A percentile compares a stretch with the other conserved stretches of the same genome.
phyloP scores from a whole-genome alignment of 148 eudicot species.

The Vaccinium darrowii region DNA sequence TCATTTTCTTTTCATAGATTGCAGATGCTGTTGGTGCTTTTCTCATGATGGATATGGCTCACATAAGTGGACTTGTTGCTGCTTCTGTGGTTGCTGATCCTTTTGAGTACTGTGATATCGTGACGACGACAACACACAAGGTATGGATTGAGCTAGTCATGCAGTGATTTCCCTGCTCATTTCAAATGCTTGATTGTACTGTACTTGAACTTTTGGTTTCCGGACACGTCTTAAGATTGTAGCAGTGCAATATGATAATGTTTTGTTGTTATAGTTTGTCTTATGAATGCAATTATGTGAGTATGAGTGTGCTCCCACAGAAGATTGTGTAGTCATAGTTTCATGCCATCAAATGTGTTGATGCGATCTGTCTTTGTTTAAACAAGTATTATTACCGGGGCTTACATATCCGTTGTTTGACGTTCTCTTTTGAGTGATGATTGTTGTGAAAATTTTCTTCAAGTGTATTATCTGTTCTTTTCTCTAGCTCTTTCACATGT shows the following conservation, averaged over 20 bases:
- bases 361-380: background rate
- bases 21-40: conserved; percentile 90
- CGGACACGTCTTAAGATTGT: background rate
- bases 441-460: too few relatives aligned
- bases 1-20: conserved; percentile 43
- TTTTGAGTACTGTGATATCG: conserved; percentile 85
- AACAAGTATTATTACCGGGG: background rate
- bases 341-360: background rate
- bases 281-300: too few relatives aligned
- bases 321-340: background rate
- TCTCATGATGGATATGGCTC: conserved; percentile 98
- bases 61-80: conserved; percentile 95
- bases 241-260: background rate
- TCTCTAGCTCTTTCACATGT: too few relatives aligned
- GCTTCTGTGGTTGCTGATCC: conserved; percentile 88
- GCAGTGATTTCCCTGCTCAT: background rate
- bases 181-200: background rate
- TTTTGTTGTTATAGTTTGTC: too few relatives aligned
- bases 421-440: too few relatives aligned
- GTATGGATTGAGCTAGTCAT: conserved; percentile 26
- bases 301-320: background rate
- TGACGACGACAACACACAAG: conserved; percentile 97
- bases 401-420: background rate
- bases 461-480: too few relatives aligned
- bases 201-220: background rate